A percentile compares a stretch with the other conserved stretches of the same genome.
Conservation (phyloP, 2,329 filamentous ascomycete species). For the Pyrenophora graminea region DNA sequence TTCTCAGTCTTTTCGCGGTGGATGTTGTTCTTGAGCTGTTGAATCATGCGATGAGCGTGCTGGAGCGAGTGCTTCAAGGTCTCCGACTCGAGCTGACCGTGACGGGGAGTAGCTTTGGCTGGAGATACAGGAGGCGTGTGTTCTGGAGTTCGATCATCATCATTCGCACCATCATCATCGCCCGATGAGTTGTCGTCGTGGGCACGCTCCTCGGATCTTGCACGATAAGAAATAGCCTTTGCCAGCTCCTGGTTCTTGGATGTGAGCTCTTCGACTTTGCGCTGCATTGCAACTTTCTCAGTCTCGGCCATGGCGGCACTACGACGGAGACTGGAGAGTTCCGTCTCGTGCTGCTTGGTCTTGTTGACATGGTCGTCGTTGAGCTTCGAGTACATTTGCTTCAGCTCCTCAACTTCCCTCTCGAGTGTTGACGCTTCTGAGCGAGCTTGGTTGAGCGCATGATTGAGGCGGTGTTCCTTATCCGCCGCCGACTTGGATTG, state of each 20-base stretch:
- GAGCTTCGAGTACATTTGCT: slow-evolving; percentile 75
- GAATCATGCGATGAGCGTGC: slow-evolving; percentile 95
- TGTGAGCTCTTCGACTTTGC: slow-evolving; percentile 84
- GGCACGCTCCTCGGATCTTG: slow-evolving; percentile 63
- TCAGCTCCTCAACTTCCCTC: slow-evolving; percentile 89
- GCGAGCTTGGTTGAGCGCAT: slow-evolving; percentile 69
- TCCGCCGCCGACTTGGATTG: slow-evolving; percentile 76
- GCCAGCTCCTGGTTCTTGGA: slow-evolving; percentile 90
- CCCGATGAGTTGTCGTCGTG: slow-evolving; percentile 61
- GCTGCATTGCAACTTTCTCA: slow-evolving; percentile 77
- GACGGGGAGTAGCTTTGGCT: slow-evolving; percentile 86
- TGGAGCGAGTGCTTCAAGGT: slow-evolving; percentile 92
- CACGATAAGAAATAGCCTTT: slow-evolving; percentile 76
- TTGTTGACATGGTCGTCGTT: slow-evolving; percentile 76
- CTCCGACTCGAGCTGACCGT: slow-evolving; percentile 90
- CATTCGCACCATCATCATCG: slow-evolving; percentile 57
- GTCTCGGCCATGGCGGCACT: slow-evolving; percentile 77
- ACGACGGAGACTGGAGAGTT: slow-evolving; percentile 81
- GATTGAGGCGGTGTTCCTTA: slow-evolving; percentile 79
- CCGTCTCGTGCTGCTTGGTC: slow-evolving; percentile 85
- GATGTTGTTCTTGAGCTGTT: slow-evolving; percentile 90
- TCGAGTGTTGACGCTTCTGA: slow-evolving; percentile 78
- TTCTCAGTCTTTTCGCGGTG: slow-evolving; percentile 99
- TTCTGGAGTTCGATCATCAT: slow-evolving; percentile 71
- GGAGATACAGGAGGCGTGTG: slow-evolving; percentile 90